Evolutionary conservation across 2,329 filamentous ascomycete genomes (phyloP), one percentile per base, ranked within the genome.

Genomic region (Penicillium brasilianum): DNA sequence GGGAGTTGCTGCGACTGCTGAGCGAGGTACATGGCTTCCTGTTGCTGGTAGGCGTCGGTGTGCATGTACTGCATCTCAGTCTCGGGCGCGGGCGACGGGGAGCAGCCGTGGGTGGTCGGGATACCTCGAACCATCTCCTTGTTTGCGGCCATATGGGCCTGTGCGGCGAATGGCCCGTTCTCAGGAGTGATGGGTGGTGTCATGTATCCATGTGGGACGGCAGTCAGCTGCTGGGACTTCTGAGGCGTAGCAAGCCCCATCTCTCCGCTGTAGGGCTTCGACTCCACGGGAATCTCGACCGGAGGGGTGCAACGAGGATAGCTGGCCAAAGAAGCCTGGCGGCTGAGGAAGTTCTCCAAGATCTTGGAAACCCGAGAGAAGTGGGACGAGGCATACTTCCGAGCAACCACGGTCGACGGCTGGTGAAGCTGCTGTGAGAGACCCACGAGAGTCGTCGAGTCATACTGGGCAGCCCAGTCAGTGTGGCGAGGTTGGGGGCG

Each of bases 401-500:
- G 82, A 57, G 84, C 82, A 34, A 91, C 78, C 30, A 90, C 88
- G 66, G 85, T 84, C 9, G 89, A 91, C 43, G 89, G 88, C 67
- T 87, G 84, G 67, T 87, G 84, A 55, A 91, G 78, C 71, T 88
- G 84, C 72, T 89, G 87, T 20, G 87, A 88, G 58, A 90, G 77
- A 63, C 83, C 83, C 63, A 88, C 81, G 18, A 89, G 81, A 6
- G 81, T 83, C 67, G 77, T 78, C 36, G 78, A 80, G 67, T 83
- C 81, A 66, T 82, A 84, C 60, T 80, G 79, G 49, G 78, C 82
- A 60, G 85, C 88, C 91, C 92, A 96, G 66, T 93, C 89, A 41
- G 85, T 86, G 63, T 91, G 88, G 65, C 87, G 87, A 66, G 89
- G 84, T 76, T 96, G 92, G 43, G 89, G 86, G 61, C 92, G 89